phyloP scores from a whole-genome alignment of 2,329 filamentous ascomycete genomes.

The Fusarium musae region DNA sequence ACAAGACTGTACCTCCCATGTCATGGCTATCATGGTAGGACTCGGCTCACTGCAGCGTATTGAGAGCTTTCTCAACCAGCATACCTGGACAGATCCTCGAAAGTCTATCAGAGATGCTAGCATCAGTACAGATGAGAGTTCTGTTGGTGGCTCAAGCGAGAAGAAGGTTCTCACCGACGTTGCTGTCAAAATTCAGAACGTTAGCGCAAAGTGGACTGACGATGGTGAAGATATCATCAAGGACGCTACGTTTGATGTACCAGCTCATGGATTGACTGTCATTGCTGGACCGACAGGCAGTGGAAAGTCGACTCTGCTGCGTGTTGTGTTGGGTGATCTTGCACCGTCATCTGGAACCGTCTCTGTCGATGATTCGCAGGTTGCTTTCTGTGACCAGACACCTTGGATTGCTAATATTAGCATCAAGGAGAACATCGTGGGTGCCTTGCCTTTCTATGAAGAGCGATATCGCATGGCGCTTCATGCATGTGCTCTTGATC shows the following conservation, averaged over 20 bases:
- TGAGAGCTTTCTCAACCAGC: background rate
- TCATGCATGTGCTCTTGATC: background rate
- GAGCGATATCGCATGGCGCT: background rate
- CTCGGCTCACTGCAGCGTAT: background rate
- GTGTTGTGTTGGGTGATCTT: background rate
- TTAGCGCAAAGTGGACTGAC: background rate
- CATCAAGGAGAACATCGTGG: background rate
- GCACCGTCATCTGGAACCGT: background rate
- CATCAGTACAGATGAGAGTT: background rate
- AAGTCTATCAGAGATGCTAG: background rate
- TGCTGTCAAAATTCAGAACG: background rate
- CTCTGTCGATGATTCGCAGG: background rate
- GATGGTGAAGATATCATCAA: background rate
- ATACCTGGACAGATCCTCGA: background rate
- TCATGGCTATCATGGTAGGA: background rate
- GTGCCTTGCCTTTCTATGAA: background rate
- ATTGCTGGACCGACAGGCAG: background rate
- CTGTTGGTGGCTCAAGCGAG: accelerated
- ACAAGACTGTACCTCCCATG: background rate
- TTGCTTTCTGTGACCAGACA: background rate
- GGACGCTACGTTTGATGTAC: background rate
- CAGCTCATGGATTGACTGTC: background rate
- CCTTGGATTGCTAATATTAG: background rate
- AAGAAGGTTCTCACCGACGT: background rate
- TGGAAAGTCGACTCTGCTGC: background rate